These are phyloP conservation scores for Arthrobotrys entomopaga DNA, from an alignment of 2,329 filamentous ascomycete species.

Conservation along the genomic window DNA sequence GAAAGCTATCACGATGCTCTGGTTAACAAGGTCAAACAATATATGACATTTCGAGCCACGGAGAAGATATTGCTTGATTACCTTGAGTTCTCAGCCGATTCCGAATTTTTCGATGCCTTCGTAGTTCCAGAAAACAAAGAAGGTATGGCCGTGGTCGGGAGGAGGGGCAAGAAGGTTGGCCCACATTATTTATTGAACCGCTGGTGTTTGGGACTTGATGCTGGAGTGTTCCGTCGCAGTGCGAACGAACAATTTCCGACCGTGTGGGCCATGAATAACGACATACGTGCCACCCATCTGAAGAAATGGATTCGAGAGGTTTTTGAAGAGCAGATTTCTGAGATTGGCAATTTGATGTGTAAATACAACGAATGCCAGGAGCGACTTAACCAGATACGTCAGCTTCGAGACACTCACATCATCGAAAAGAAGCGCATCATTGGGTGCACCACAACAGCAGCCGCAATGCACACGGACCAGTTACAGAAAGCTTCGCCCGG, in stretches of 20 bases:
- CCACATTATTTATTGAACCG: constrained; percentile 67
- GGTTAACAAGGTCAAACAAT: constrained; percentile 60
- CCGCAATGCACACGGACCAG: constrained; percentile 70
- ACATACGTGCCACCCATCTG: constrained; percentile 62
- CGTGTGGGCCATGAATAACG: constrained; percentile 68
- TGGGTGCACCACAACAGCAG: constrained; percentile 76
- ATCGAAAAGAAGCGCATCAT: constrained; percentile 72
- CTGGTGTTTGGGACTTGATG: constrained; percentile 67
- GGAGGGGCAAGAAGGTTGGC: constrained; percentile 62
- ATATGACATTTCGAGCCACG: constrained; percentile 49
- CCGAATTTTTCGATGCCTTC: constrained; percentile 70
- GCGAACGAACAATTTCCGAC: constrained; percentile 59
- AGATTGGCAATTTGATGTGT: constrained; percentile 62
- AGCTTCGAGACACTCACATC: constrained; percentile 63
- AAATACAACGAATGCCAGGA: constrained; percentile 64
- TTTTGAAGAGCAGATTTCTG: constrained; percentile 65
- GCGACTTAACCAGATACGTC: constrained; percentile 64
- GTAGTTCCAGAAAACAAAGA: constrained; percentile 64
- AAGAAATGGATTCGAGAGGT: constrained; percentile 65
- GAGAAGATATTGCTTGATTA: constrained; percentile 62
- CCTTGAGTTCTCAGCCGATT: constrained; percentile 69
- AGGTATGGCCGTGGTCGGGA: constrained; percentile 66
- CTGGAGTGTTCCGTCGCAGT: constrained; percentile 63
- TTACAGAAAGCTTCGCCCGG: constrained; percentile 69
- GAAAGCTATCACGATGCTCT: constrained; percentile 60